These are phyloP conservation scores for Ophiosphaerella narmari DNA, from an alignment of 2,329 filamentous ascomycete species.

Conservation along the genomic window DNA sequence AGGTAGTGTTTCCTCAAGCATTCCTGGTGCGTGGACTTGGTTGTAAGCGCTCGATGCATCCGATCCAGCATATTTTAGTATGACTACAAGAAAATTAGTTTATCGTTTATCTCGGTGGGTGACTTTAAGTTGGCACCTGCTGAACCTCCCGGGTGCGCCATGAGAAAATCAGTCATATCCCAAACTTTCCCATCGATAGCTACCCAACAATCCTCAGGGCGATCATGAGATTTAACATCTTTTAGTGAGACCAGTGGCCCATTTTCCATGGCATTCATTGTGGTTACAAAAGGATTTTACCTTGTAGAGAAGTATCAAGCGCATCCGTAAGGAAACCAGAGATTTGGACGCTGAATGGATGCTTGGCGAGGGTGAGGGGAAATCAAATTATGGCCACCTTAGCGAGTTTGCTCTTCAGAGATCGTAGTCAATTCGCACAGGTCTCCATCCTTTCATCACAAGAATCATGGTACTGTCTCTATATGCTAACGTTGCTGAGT, in stretches of 20 bases:
- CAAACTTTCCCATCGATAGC: conserved; percentile 84
- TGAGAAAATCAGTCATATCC: conserved; percentile 86
- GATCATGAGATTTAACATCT: background rate
- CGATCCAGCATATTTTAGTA: conserved; percentile 75
- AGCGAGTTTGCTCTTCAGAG: too few species aligned
- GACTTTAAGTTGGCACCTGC: conserved; percentile 49
- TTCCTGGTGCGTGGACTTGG: conserved; percentile 52
- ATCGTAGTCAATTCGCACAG: too few species aligned
- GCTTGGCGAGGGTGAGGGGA: too few species aligned
- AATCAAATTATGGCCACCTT: too few species aligned
- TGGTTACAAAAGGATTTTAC: too few species aligned
- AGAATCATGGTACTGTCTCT: too few species aligned
- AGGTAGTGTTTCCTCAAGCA: conserved; percentile 8
- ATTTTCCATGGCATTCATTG: too few species aligned
- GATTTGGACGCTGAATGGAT: too few species aligned
- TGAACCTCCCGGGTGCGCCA: conserved; percentile 84
- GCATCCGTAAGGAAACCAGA: too few species aligned
- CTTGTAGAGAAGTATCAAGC: too few species aligned
- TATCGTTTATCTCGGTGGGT: background rate
- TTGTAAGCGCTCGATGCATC: conserved; percentile 50
- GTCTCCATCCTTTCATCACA: too few species aligned
- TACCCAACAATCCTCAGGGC: conserved; percentile 71
- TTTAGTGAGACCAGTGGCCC: background rate
- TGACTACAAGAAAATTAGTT: conserved; percentile 51
- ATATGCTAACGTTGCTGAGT: too few species aligned